Evolutionary conservation across 306 rosid genomes (phyloP).

Genomic region (Dicorynia guianensis): DNA sequence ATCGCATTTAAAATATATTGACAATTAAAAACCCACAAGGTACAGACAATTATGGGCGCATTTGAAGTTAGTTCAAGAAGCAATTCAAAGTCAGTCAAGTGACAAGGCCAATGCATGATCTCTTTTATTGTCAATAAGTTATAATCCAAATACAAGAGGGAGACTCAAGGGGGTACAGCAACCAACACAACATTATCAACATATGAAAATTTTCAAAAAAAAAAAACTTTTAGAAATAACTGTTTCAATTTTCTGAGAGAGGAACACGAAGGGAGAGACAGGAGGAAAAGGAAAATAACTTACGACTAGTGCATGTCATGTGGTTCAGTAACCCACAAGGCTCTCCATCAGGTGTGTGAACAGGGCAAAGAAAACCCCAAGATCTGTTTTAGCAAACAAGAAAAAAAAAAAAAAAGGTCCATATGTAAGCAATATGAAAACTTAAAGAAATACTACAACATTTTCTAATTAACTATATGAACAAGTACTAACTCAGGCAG

Average conservation of each 20-base stretch:
- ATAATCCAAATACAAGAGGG: background rate
- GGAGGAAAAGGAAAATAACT: conserved; percentile 48
- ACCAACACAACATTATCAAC: too few relatives aligned
- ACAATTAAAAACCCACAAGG: background rate
- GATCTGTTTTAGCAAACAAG: conserved; percentile 56
- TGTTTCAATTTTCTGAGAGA: background rate
- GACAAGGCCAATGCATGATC: background rate
- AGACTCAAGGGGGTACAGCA: too few relatives aligned
- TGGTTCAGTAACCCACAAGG: conserved; percentile 99
- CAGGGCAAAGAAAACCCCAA: conserved; percentile 99
- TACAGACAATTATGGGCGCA: background rate
- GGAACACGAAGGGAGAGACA: conserved; percentile 4
- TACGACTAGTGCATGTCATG: conserved; percentile 77
- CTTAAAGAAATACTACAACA: conserved; percentile 10
- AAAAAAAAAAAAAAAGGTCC: conserved; percentile 25
- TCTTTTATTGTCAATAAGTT: background rate
- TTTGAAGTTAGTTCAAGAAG: conserved; percentile 5
- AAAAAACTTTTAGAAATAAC: background rate
- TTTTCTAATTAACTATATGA: conserved; percentile 15
- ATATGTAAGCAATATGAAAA: conserved; percentile 1
- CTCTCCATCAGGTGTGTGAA: conserved; percentile 98
- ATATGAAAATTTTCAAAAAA: too few relatives aligned
- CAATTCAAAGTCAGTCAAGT: background rate
- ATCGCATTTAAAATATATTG: background rate
- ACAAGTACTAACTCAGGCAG: conserved; percentile 80